Evolutionary conservation across 1,284 basidiomycete species (phyloP), one percentile per base, ranked within the genome.

Genomic region (Coriolopsis trogii): DNA sequence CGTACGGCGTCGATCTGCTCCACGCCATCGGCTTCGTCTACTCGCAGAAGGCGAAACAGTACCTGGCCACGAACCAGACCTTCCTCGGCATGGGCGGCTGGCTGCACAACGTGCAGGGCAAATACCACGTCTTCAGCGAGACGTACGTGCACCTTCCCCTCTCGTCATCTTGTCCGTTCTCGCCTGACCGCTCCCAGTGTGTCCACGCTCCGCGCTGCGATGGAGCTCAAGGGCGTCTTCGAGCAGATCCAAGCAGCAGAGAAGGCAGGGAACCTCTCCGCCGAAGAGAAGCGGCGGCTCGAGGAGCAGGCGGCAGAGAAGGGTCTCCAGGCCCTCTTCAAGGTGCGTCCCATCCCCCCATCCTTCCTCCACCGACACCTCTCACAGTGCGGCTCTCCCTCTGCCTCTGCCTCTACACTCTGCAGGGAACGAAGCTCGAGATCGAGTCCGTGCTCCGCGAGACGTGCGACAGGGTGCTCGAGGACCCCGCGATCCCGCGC

Each of bases 281-380:
- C 91, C 0, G 96, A 97, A 54, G 90, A 95, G 67, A 89, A 90
- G 73, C 84, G 85, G 64, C 87, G 91, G 61, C 76, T 99, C 2
- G 97, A 99, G 67, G 96, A 99, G 64, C 90, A 94, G 66, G 96
- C 96, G 1, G 95, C 97, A 0, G 93, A 97, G 74, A 98, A 98
- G 71, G 93, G 90, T n/a, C 68, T 96, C 7, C 88, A 94, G 61
- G 93, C 93, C 0, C 73, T 96, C 23, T 96, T 95, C 84, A 96
- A 96, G 79, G 90, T 88, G 42, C 28, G 70, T 39, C 36, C 24
- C 21, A 34, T 38, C 6, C 10, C 2, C 33, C 21, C 18, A 31
- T 38, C 25, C 37, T 42, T 16, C 36, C 12, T 24, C 23, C 13
- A n/a, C 6, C 13, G 21, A 6, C 5, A 15, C 25, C n/a, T n/a